Conservation (phyloP, 345 rosid genomes). For the Populus davidiana region DNA sequence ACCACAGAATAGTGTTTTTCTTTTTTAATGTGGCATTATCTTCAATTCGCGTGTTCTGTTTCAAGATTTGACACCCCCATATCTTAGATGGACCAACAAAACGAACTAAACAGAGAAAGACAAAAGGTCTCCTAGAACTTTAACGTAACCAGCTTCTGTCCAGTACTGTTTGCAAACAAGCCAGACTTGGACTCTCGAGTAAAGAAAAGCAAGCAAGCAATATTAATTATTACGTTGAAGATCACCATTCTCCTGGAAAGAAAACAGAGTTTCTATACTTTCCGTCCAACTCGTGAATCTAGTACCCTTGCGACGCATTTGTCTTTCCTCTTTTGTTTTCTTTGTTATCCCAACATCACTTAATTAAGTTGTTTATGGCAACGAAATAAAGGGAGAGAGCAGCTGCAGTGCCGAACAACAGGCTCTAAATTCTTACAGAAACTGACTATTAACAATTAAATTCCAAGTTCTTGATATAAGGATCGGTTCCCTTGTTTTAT, state of each 20-base stretch:
- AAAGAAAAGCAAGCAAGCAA: background rate
- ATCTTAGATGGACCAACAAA: slow-evolving; percentile 7
- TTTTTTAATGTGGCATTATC: background rate
- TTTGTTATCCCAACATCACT: background rate
- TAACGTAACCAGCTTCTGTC: background rate
- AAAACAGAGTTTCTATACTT: background rate
- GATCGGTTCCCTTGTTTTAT: background rate
- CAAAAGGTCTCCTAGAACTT: slow-evolving; percentile 1
- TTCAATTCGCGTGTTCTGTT: background rate
- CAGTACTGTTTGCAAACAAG: background rate
- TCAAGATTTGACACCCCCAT: background rate
- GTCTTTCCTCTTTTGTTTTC: background rate
- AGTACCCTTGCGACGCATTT: background rate
- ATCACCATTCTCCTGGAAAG: too few species aligned
- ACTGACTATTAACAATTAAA: background rate
- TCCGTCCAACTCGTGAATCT: background rate
- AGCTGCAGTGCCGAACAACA: too few species aligned
- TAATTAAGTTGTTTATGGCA: background rate
- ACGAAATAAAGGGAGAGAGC: too few species aligned
- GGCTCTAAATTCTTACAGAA: background rate
- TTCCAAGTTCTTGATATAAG: too few species aligned
- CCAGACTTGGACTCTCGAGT: background rate
- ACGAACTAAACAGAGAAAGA: slow-evolving; percentile 1
- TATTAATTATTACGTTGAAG: background rate
- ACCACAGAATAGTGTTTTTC: background rate